These are phyloP conservation scores for Mortierella sp. DNA, from an alignment of 371 early-diverging fungal genomes.

Conservation along the genomic window DNA sequence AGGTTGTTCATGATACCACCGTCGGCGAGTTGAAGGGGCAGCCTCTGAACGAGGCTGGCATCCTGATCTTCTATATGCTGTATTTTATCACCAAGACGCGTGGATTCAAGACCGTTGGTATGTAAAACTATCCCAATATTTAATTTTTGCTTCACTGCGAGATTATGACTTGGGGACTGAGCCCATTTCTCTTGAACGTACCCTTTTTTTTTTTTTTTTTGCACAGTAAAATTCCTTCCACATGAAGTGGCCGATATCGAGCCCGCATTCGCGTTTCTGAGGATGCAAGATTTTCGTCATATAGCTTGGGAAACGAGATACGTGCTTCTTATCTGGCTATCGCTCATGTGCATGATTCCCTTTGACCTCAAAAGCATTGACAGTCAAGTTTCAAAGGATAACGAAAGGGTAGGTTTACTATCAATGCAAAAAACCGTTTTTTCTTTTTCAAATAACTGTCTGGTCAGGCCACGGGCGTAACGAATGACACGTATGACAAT, in stretches of 20 bases:
- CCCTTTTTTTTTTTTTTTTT: background rate
- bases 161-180: background rate
- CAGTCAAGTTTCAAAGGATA: conserved; percentile 60
- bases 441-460: no score
- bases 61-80: conserved; percentile 66
- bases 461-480: background rate
- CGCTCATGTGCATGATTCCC: conserved; percentile 91
- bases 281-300: conserved; percentile 36
- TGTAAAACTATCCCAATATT: background rate
- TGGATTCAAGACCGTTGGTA: conserved; percentile 88
- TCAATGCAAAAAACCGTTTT: background rate
- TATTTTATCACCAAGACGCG: conserved; percentile 87
- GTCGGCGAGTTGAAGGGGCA: conserved; percentile 45
- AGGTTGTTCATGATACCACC: conserved; percentile 57
- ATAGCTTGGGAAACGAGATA: conserved; percentile 82
- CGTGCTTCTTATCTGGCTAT: conserved; percentile 87
- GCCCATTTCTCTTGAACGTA: background rate
- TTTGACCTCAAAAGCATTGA: conserved; percentile 92
- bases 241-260: conserved; percentile 93
- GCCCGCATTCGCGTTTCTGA: conserved; percentile 77
- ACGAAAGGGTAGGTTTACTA: conserved; percentile 35
- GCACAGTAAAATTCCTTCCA: conserved; percentile 85
- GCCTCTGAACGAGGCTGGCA: conserved; percentile 38
- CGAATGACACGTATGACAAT: background rate
- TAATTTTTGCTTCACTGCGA: background rate